A percentile compares a stretch with the other conserved stretches of the same genome.
Evolutionary conservation across 805 yeast species (phyloP).

Genomic region (Starmerella tilneyi): DNA sequence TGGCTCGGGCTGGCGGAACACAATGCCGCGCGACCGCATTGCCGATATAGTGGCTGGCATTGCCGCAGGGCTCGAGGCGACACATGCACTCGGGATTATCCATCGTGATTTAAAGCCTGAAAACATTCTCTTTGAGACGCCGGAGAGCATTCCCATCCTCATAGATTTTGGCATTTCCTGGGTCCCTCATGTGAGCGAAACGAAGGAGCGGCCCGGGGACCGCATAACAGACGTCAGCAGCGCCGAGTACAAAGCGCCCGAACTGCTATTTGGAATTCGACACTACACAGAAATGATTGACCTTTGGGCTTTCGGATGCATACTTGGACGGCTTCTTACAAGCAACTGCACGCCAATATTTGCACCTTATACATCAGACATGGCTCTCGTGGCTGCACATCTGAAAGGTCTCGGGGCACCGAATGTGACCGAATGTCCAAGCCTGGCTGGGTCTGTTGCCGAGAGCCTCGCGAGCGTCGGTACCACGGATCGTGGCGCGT

Average conservation of each 20-base stretch:
- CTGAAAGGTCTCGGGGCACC: constrained; percentile 52
- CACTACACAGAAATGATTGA: constrained; percentile 51
- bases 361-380: constrained; percentile 41
- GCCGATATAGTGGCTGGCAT: constrained; percentile 20
- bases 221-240: constrained; percentile 49
- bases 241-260: constrained; percentile 64
- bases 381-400: constrained; percentile 46
- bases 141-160: constrained; percentile 32
- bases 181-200: constrained; percentile 21
- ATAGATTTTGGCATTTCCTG: constrained; percentile 66
- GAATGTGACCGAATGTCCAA: constrained; percentile 25
- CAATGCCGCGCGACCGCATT: constrained; percentile 33
- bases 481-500: not conserved
- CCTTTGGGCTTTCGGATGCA: constrained; percentile 61
- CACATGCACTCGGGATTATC: constrained; percentile 30
- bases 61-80: constrained; percentile 23
- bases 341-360: constrained; percentile 34
- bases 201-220: constrained; percentile 25
- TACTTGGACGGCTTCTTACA: constrained; percentile 46
- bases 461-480: constrained; percentile 7
- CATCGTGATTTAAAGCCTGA: constrained; percentile 53
- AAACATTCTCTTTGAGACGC: constrained; percentile 49
- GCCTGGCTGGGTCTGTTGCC: constrained; percentile 12
- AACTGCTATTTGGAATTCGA: constrained; percentile 50
- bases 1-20: constrained; percentile 30